These are phyloP conservation scores for Cyberlindnera subsufficiens DNA, from an alignment of 805 yeast species.

Conservation along the genomic window DNA sequence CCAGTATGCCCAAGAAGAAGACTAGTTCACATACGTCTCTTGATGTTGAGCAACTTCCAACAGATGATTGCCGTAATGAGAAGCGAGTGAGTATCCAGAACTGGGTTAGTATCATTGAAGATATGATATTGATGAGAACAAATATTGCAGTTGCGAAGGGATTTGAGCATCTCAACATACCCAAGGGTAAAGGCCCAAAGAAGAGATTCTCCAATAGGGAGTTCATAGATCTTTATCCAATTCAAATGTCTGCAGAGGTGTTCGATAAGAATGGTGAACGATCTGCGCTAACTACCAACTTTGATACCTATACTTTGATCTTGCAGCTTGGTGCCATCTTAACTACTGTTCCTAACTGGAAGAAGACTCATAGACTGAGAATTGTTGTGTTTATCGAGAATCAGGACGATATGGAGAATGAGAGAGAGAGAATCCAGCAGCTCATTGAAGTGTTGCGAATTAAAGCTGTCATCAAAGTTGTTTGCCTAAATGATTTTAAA, in stretches of 20 bases:
- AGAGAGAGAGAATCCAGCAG: constrained; percentile 51
- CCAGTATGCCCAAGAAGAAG: constrained; percentile 2
- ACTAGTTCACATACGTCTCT: constrained; percentile 16
- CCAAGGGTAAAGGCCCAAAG: constrained; percentile 34
- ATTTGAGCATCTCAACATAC: constrained; percentile 63
- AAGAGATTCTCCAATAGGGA: constrained; percentile 31
- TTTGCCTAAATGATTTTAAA: constrained; percentile 53
- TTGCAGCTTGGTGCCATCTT: constrained; percentile 91
- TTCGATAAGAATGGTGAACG: constrained; percentile 57
- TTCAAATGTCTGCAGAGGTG: constrained; percentile 89
- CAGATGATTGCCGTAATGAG: constrained; percentile 73
- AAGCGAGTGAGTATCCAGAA: constrained; percentile 62
- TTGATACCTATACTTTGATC: constrained; percentile 92
- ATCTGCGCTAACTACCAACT: constrained; percentile 76
- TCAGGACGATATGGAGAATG: constrained; percentile 64
- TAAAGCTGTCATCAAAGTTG: constrained; percentile 71
- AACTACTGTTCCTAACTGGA: constrained; percentile 93
- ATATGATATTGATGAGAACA: constrained; percentile 78
- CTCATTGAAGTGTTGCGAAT: constrained; percentile 76
- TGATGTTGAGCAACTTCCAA: constrained; percentile 52
- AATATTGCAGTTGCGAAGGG: constrained; percentile 94
- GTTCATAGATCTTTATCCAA: constrained; percentile 88
- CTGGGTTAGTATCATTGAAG: constrained; percentile 93
- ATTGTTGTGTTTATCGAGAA: constrained; percentile 89
- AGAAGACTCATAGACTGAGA: constrained; percentile 63